These are phyloP conservation scores for Pseudogymnoascus sp. DNA, from an alignment of 2,329 filamentous ascomycete genomes.

Conservation along the genomic window DNA sequence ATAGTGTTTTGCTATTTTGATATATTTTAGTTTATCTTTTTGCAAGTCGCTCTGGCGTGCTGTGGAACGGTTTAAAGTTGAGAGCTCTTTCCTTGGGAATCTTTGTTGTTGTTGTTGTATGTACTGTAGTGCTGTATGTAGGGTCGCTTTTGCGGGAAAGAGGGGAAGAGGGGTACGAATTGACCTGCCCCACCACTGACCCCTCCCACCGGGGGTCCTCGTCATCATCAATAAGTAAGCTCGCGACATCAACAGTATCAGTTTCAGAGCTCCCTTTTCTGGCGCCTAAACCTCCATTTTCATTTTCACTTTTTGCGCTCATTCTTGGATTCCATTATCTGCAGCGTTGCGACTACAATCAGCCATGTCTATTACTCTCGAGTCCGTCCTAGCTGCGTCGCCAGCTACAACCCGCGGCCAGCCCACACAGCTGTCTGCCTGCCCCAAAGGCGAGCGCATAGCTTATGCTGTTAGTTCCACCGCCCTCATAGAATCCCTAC, in stretches of 20 bases:
- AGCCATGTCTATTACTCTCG: slow-evolving; percentile 45
- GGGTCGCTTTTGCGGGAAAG: background rate
- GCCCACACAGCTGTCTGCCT: slow-evolving; percentile 80
- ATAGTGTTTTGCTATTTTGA: slow-evolving; percentile 12
- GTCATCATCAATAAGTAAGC: slow-evolving; percentile 5
- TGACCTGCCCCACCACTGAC: slow-evolving; percentile 3
- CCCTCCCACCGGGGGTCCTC: background rate
- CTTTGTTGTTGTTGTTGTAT: background rate
- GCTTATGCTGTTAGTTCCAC: slow-evolving; percentile 70
- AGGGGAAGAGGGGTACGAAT: slow-evolving; percentile 6
- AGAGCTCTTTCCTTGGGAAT: background rate
- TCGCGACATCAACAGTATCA: slow-evolving; percentile 8
- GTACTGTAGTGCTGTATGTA: background rate
- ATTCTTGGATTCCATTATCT: background rate
- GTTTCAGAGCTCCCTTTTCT: background rate
- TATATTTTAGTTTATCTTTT: background rate
- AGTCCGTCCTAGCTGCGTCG: slow-evolving; percentile 74
- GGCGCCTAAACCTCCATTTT: background rate
- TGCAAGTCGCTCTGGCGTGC: background rate
- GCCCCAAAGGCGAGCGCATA: slow-evolving; percentile 84
- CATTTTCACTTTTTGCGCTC: background rate
- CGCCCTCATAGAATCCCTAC: background rate
- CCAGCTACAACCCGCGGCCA: slow-evolving; percentile 79
- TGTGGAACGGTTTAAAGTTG: background rate
- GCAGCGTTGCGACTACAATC: background rate